Evolutionary conservation across 2,329 filamentous ascomycete genomes (phyloP).

Genomic region (Xenoacremonium recifei): DNA sequence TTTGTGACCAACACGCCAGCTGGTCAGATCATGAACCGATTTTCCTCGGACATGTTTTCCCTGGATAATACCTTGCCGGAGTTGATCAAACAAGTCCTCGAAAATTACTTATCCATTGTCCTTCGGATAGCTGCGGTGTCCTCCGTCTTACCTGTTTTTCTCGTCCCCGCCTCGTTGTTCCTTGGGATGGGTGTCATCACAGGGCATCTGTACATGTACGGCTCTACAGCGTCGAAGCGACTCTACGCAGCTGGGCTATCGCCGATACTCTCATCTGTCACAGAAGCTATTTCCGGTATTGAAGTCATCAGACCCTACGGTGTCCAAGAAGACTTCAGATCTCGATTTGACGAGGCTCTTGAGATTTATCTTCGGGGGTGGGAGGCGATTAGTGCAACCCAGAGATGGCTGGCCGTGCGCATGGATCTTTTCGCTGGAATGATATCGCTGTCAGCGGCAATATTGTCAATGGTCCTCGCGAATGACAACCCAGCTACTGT

Average conservation of each 20-base stretch:
- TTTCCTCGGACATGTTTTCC: slow-evolving; percentile 7
- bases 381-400: slow-evolving; percentile 4
- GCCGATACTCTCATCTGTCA: not conserved
- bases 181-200: not conserved
- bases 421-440: slow-evolving; percentile 6
- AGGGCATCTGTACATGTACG: slow-evolving; percentile 4
- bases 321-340: not conserved
- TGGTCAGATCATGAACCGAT: slow-evolving; percentile 3
- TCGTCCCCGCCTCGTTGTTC: not conserved
- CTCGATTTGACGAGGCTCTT: not conserved
- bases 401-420: slow-evolving; percentile 7
- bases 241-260: slow-evolving; percentile 4
- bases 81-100: slow-evolving; percentile 6
- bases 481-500: slow-evolving; percentile 1
- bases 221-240: slow-evolving; percentile 6
- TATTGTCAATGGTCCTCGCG: not conserved
- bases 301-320: slow-evolving; percentile 4
- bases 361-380: slow-evolving; percentile 5
- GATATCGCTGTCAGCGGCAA: slow-evolving; percentile 4
- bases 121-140: slow-evolving; percentile 5
- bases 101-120: slow-evolving; percentile 3
- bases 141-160: slow-evolving; percentile 1
- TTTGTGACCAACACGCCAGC: slow-evolving; percentile 6
- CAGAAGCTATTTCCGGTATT: slow-evolving; percentile 2
- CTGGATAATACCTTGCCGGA: slow-evolving; percentile 4